phyloP scores from a whole-genome alignment of 805 yeast genomes.

The Pichia heedii region DNA sequence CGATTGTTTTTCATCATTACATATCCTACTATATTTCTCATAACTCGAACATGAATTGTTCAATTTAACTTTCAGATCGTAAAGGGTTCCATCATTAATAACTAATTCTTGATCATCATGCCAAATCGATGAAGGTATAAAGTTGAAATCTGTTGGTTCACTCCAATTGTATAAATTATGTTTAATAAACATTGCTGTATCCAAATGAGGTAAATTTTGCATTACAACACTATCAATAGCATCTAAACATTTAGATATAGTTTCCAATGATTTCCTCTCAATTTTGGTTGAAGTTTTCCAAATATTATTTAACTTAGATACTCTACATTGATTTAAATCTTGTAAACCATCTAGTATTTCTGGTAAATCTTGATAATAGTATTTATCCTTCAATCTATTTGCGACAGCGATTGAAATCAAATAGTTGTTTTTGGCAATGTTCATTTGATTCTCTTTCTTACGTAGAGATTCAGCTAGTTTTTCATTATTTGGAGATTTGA shows the following conservation, averaged over 20 bases:
- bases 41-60: slow-evolving; percentile 33
- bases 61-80: slow-evolving; percentile 44
- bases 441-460: slow-evolving; percentile 73
- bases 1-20: slow-evolving; percentile 42
- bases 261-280: slow-evolving; percentile 43
- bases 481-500: slow-evolving; percentile 40
- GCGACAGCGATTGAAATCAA: slow-evolving; percentile 74
- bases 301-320: slow-evolving; percentile 58
- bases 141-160: slow-evolving; percentile 80
- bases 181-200: slow-evolving; percentile 84
- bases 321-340: slow-evolving; percentile 73
- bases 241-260: slow-evolving; percentile 37
- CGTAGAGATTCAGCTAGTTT: slow-evolving; percentile 43
- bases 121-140: slow-evolving; percentile 89
- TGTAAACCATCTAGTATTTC: slow-evolving; percentile 80
- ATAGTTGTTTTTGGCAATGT: slow-evolving; percentile 76
- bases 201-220: slow-evolving; percentile 65
- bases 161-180: slow-evolving; percentile 73
- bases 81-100: slow-evolving; percentile 42
- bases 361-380: slow-evolving; percentile 86
- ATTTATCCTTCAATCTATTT: slow-evolving; percentile 87
- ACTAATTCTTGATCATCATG: slow-evolving; percentile 84
- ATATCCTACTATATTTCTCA: slow-evolving; percentile 30
- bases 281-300: slow-evolving; percentile 51
- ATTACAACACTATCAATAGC: slow-evolving; percentile 46